These are phyloP conservation scores for Picocystis sp. DNA, from an alignment of 163 green algal genomes.

Conservation along the genomic window DNA sequence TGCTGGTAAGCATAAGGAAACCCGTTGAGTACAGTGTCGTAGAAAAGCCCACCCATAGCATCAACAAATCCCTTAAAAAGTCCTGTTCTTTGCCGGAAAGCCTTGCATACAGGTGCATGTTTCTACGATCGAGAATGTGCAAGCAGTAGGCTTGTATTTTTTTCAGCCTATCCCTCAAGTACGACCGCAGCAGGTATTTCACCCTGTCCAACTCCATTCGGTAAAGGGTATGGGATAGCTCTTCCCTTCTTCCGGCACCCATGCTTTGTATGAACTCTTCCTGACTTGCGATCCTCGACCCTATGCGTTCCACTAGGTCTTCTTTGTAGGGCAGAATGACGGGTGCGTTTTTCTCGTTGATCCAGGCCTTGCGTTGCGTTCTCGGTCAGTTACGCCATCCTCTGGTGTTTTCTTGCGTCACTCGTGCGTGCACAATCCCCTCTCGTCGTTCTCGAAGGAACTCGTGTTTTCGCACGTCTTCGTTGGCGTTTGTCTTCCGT, in stretches of 20 bases:
- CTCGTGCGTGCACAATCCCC: too few relatives aligned
- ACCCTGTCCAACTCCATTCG: slow-evolving; percentile 18
- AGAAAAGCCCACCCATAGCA: slow-evolving; percentile 22
- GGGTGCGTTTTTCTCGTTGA: slow-evolving; percentile 4
- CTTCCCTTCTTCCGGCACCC: neutral
- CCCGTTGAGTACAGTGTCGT: slow-evolving; percentile 17
- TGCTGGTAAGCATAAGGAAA: slow-evolving; percentile 24
- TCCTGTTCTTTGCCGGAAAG: slow-evolving; percentile 17
- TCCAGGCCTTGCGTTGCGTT: neutral
- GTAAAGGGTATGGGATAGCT: slow-evolving; percentile 10
- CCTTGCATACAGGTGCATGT: slow-evolving; percentile 4
- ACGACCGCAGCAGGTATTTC: slow-evolving; percentile 31
- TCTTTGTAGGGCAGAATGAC: slow-evolving; percentile 3
- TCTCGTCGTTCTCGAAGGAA: too few relatives aligned
- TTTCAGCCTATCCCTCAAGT: slow-evolving; percentile 27
- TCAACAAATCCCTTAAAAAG: slow-evolving; percentile 27
- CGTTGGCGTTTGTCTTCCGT: too few relatives aligned
- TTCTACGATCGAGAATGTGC: slow-evolving; percentile 25
- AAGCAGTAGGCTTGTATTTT: slow-evolving; percentile 35
- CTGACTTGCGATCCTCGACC: neutral
- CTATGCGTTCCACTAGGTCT: slow-evolving; percentile 3
- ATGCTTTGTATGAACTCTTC: slow-evolving; percentile 4
- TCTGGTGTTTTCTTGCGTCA: too few relatives aligned
- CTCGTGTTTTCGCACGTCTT: too few relatives aligned
- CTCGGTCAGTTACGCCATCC: too few relatives aligned